Base-by-base conservation (phyloP, 1,284 basidiomycete species). In the Cutaneotrichosporon dermatis region DNA sequence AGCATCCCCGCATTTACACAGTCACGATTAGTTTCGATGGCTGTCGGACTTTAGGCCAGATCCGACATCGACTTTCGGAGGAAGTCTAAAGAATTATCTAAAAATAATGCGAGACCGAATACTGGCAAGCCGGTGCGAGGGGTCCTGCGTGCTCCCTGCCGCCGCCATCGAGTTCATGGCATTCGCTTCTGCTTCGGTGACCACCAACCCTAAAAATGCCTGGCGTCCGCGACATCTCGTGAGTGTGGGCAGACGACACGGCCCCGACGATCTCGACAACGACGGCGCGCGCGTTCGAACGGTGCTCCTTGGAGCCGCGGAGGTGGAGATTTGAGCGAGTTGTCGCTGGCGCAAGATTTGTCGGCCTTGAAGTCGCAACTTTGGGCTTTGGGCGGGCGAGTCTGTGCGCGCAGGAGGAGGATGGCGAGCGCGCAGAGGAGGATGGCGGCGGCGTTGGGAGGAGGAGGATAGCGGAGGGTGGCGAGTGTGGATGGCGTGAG, bases 211-310 rank as follows among this genome's bases (percentile, higher is more conserved):
- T 69, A 67, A 65, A 64, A 56, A 51, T 93, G 90, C 90, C 90
- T 74, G 89, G 89, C 82, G 90, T 93, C 82, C 83, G 90, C 83
- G 90, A 93, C 81, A 87, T 92, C 80, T 88, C 88, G 90, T 90
- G 69, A 75, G 83, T 90, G 69, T 75, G 82, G 34, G 48, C 41
- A 15, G 43, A 51, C 45, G 58, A 59, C 44, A 16, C 35, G 34
- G 46, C 34, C 25, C 34, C 53, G 59, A 54, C 51, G 15, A 54
- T 34, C 36, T 6, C 33, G 39, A 37, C 25, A n/a, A 50, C 46
- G 15, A 35, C 42, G 40, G 42, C 36, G 51, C 35, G 33, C 46
- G 41, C 39, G 41, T 36, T 44, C 37, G 16, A 48, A 52, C 37
- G 25, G 35, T 44, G 15, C 12, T 9, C 35, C 35, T 35, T 40